Evolutionary conservation across 1,284 basidiomycete genomes (phyloP), one percentile per base, ranked within the genome.

Genomic region (Ustilago loliicola): DNA sequence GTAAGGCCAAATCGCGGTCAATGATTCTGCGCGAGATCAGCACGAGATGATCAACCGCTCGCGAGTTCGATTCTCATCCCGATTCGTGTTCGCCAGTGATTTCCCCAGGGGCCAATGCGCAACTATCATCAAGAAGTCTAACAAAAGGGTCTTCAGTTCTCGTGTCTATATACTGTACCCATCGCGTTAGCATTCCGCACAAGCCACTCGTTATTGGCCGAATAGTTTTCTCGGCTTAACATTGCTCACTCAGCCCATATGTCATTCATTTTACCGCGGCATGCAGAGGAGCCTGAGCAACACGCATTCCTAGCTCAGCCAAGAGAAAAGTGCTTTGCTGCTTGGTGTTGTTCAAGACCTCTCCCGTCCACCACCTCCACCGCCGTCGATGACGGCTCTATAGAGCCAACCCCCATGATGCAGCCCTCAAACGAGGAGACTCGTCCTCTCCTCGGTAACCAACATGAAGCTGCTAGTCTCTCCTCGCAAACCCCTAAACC

Each of bases 401-500:
- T 53, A 53, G 51, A 25, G 19, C 10, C 53, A 27, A 13, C 21
- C 38, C 48, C 29, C 19, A 30, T n/a, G 25, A 67, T 72, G 69
- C 69, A 66, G 59, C 55, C 25, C 42, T 58, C 65, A 7, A 34
- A 64, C 32, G 57, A 57, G 29, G 71, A 68, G 48, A 45, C 61
- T 27, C 71, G 58, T 19, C 71, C 66, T 25, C 61, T 73, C 21
- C 38, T 73, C 57, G 57, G 58, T n/a, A 27, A 36, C 25, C 27
- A 29, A 23, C 50, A 56, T 36, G 47, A 42, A 32, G 65, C 60
- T n/a, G 52, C 61, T n/a, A 54, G 36, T 30, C 50, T 45, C 52
- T 36, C 51, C 17, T 52, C 57, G 0, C 51, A 40, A 11, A 17
- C 21, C 17, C 57, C 30, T 23, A 64, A 57, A 27, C 13, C 65